Conservation (phyloP, 108 stramenopile species). For the Cyclotella baltica region DNA sequence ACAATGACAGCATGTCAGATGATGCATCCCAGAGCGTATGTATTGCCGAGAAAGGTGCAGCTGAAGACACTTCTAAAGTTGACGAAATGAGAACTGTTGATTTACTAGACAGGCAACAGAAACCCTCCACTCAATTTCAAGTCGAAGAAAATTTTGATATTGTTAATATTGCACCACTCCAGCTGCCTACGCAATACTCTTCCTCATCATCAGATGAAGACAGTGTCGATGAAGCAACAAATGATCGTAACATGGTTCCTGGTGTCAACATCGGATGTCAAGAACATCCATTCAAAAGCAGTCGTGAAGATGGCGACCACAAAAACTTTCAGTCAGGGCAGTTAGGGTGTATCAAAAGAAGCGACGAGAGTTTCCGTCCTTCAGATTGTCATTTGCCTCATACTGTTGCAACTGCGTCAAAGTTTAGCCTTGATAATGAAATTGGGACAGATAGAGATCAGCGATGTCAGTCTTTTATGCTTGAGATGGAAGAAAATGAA, state of each 20-base stretch:
- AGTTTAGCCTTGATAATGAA: no score
- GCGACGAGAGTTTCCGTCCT: no score
- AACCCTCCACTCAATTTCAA: background rate
- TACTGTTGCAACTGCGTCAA: no score
- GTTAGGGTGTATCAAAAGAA: no score
- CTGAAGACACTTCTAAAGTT: background rate
- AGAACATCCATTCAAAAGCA: background rate
- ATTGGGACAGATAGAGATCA: no score
- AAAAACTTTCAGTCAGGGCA: background rate
- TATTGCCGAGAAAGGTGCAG: background rate
- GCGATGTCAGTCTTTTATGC: background rate
- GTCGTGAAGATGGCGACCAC: background rate
- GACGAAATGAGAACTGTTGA: background rate
- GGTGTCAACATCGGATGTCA: no score
- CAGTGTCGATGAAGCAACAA: constrained; percentile 22
- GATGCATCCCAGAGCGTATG: background rate
- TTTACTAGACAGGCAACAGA: no score
- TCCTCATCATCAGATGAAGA: constrained; percentile 34
- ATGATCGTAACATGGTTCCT: no score
- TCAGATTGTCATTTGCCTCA: no score
- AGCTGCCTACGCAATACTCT: constrained; percentile 41
- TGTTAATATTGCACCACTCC: constrained; percentile 12
- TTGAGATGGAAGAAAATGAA: background rate
- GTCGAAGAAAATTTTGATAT: background rate
- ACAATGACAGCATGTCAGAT: constrained; percentile 34